These are phyloP conservation scores for Hysterium pulicare DNA, from an alignment of 2,329 filamentous ascomycete genomes.

Conservation along the genomic window DNA sequence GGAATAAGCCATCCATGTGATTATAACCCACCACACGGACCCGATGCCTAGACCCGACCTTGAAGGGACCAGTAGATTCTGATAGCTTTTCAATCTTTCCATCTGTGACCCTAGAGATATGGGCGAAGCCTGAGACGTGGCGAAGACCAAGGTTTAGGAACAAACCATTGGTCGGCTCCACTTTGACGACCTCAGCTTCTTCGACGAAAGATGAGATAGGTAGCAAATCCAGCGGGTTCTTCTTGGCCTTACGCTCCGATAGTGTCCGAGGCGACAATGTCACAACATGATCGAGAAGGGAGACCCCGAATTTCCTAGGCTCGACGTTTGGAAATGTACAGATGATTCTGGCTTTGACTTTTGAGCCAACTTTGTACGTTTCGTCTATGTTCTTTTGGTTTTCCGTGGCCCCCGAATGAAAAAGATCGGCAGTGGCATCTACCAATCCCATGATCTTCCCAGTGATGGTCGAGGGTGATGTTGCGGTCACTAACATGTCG, in stretches of 20 bases:
- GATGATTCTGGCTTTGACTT: constrained; percentile 80
- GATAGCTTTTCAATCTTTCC: constrained; percentile 82
- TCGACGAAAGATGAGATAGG: constrained; percentile 74
- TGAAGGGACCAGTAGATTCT: constrained; percentile 72
- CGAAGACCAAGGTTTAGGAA: constrained; percentile 70
- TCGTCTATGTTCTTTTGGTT: constrained; percentile 67
- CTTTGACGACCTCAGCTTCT: constrained; percentile 72
- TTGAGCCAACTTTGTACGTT: constrained; percentile 78
- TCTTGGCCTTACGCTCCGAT: constrained; percentile 38
- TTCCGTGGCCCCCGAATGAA: constrained; percentile 78
- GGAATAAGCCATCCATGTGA: constrained; percentile 77
- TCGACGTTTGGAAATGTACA: constrained; percentile 81
- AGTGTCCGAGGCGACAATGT: constrained; percentile 52
- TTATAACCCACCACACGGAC: constrained; percentile 86
- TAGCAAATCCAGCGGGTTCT: constrained; percentile 58
- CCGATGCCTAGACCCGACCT: constrained; percentile 72
- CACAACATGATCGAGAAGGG: constrained; percentile 79
- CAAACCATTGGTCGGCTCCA: constrained; percentile 76
- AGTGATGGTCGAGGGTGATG: constrained; percentile 68
- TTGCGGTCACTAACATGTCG: constrained; percentile 77
- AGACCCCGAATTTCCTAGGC: constrained; percentile 80
- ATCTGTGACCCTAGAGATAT: constrained; percentile 90
- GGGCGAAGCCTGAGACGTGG: constrained; percentile 78
- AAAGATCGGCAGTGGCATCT: constrained; percentile 83
- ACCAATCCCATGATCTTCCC: constrained; percentile 92